Evolutionary conservation across 1,284 basidiomycete species (phyloP).

Genomic region (Caloboletus firmus): DNA sequence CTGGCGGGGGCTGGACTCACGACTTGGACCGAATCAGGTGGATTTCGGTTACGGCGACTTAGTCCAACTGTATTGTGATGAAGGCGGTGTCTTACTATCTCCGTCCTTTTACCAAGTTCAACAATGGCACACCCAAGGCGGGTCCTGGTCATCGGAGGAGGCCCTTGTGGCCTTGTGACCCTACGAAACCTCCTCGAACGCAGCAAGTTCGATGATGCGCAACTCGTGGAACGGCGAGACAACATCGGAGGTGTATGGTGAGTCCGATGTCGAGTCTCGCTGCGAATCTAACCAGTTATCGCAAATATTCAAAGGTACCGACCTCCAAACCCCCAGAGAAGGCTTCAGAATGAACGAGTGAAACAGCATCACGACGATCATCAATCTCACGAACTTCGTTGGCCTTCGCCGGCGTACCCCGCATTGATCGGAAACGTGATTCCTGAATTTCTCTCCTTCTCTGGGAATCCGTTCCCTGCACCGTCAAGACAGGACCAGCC

Average conservation of each 20-base stretch:
- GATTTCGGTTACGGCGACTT: not conserved
- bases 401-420: slow-evolving; percentile 48
- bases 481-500: slow-evolving; percentile 38
- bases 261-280: slow-evolving; percentile 8
- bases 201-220: slow-evolving; percentile 41
- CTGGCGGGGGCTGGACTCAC: not conserved
- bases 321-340: not conserved
- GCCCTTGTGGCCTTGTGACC: slow-evolving; percentile 45
- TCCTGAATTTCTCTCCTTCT: slow-evolving; percentile 47
- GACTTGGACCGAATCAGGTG: not conserved
- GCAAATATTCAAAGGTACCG: slow-evolving; percentile 15
- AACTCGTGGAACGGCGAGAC: slow-evolving; percentile 44
- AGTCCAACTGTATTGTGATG: not conserved
- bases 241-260: slow-evolving; percentile 51
- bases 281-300: not conserved
- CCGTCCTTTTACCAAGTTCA: not conserved
- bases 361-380: not conserved
- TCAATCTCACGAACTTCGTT: slow-evolving; percentile 32
- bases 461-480: slow-evolving; percentile 37
- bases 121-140: slow-evolving; percentile 26
- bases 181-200: slow-evolving; percentile 43
- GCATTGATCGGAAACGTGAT: slow-evolving; percentile 50
- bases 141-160: slow-evolving; percentile 45
- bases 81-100: slow-evolving; percentile 5
- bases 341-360: not conserved